A percentile compares a stretch with the other conserved stretches of the same genome.
phyloP scores from a whole-genome alignment of 768 basidiomycete species.

The Suillus decipiens region DNA sequence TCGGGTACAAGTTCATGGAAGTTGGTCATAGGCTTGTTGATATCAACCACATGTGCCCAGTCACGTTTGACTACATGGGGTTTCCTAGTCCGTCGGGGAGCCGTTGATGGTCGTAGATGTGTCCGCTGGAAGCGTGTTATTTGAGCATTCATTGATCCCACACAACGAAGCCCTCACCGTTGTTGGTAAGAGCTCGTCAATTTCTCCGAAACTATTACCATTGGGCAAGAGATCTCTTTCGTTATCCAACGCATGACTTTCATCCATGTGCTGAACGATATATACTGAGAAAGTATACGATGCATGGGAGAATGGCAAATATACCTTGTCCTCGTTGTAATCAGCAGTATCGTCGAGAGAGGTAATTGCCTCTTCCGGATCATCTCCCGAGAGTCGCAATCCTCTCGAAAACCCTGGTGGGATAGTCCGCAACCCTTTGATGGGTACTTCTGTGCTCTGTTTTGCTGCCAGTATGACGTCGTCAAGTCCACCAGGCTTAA shows the following conservation, averaged over 20 bases:
- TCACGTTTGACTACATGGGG: constrained; percentile 75
- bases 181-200: constrained; percentile 80
- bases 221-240: constrained; percentile 23
- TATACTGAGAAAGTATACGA: constrained; percentile 28
- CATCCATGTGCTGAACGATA: constrained; percentile 23
- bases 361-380: constrained; percentile 43
- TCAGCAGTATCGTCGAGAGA: constrained; percentile 27
- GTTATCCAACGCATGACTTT: constrained; percentile 17
- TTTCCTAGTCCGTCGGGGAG: constrained; percentile 43
- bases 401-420: constrained; percentile 87
- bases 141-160: neutral
- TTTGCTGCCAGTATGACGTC: constrained; percentile 44
- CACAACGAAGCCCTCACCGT: constrained; percentile 36
- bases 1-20: constrained; percentile 93
- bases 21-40: constrained; percentile 86
- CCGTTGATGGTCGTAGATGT: constrained; percentile 55
- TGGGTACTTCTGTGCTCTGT: constrained; percentile 39
- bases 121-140: constrained; percentile 43
- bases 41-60: constrained; percentile 97
- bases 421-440: constrained; percentile 56
- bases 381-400: constrained; percentile 66
- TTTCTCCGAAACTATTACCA: constrained; percentile 42
- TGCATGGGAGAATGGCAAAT: constrained; percentile 7
- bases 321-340: constrained; percentile 18
- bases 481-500: constrained; percentile 92